Conservation (phyloP, 192 early-diverging fungal genomes). For the Piromyces finnis region DNA sequence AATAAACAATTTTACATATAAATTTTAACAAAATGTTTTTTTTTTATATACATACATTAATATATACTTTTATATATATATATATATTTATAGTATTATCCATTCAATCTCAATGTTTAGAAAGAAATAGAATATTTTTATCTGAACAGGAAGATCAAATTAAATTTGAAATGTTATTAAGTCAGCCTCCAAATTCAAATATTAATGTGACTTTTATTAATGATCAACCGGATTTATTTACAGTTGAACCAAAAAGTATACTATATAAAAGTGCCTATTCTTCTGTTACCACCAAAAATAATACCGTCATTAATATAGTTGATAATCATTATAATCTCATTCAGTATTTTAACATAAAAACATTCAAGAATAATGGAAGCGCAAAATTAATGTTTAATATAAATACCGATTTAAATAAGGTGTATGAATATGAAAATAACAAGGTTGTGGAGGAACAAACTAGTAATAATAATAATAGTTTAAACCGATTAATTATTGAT, state of each 20-base stretch:
- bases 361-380: background rate
- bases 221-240: background rate
- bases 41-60: background rate
- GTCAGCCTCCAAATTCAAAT: background rate
- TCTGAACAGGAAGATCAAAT: background rate
- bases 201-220: background rate
- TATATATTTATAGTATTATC: too few species aligned
- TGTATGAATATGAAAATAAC: background rate
- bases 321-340: background rate
- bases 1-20: too few species aligned
- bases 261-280: background rate
- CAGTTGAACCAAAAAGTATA: background rate
- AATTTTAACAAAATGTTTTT: too few species aligned
- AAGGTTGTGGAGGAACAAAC: too few species aligned
- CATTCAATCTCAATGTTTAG: background rate
- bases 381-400: background rate
- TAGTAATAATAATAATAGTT: too few species aligned
- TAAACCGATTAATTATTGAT: background rate
- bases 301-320: background rate
- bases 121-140: background rate
- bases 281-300: background rate
- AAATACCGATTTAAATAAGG: background rate
- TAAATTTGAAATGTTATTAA: background rate
- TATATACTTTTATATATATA: background rate
- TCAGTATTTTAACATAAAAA: background rate